Percentiles rank a stretch among this genome's conserved stretches.
phyloP scores from a whole-genome alignment of 352 stramenopile species.

The Phytophthora fragariae region DNA sequence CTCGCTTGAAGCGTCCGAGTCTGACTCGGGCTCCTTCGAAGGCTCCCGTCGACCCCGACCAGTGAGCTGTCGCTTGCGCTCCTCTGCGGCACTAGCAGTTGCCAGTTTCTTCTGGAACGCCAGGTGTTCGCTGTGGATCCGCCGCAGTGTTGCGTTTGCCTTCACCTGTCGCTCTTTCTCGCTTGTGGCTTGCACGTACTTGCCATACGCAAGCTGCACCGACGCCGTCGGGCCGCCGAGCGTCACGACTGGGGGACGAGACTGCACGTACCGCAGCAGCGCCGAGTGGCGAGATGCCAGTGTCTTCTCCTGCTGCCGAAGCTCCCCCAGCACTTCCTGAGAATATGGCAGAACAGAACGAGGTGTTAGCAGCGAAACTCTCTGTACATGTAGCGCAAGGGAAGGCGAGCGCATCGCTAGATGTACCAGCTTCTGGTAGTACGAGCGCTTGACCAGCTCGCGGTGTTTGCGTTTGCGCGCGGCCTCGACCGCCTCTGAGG shows the following conservation, averaged over 20 bases:
- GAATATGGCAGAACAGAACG: neutral
- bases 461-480: conserved; percentile 43
- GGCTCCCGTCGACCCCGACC: neutral
- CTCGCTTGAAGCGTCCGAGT: conserved; percentile 2
- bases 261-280: conserved; percentile 24
- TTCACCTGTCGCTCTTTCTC: conserved; percentile 41
- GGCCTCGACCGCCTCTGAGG: conserved; percentile 23
- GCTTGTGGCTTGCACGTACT: conserved; percentile 37
- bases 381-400: neutral
- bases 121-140: conserved; percentile 35
- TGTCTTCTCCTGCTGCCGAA: conserved; percentile 38
- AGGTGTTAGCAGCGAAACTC: conserved; percentile 5
- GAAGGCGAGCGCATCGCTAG: neutral
- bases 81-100: conserved; percentile 13
- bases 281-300: conserved; percentile 44
- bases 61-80: conserved; percentile 15
- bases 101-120: conserved; percentile 39
- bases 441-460: conserved; percentile 39
- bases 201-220: conserved; percentile 18
- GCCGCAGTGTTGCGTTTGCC: conserved; percentile 40
- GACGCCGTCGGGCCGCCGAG: conserved; percentile 13
- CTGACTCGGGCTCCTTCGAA: conserved; percentile 11
- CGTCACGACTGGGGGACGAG: conserved; percentile 14
- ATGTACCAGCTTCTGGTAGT: conserved; percentile 46
- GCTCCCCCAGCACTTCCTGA: conserved; percentile 43